These are phyloP conservation scores for Suillus alpinus DNA, from an alignment of 768 basidiomycete genomes.

Conservation along the genomic window DNA sequence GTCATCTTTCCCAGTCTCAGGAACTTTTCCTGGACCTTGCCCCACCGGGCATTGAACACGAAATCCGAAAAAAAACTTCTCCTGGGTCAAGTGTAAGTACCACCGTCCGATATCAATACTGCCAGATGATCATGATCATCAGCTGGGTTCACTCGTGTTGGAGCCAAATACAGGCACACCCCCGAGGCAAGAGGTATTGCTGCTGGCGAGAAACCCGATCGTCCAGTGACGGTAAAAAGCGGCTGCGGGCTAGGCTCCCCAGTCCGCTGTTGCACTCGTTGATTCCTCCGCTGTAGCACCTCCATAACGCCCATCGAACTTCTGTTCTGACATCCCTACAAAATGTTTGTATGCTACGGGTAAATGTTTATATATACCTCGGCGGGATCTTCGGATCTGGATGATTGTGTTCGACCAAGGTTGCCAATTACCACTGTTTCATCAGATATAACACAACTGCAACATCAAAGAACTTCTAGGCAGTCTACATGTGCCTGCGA, in stretches of 20 bases:
- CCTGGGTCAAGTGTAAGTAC: background rate
- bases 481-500: too few species aligned
- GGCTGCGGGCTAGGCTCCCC: background rate
- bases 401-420: background rate
- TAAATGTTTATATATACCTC: background rate
- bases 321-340: background rate
- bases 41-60: too few species aligned
- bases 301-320: background rate
- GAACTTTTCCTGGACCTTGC: conserved; percentile 37
- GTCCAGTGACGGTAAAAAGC: background rate
- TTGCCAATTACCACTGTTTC: background rate
- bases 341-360: background rate
- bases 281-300: background rate
- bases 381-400: background rate
- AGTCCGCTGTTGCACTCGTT: background rate
- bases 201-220: background rate
- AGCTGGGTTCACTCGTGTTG: background rate
- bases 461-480: too few species aligned
- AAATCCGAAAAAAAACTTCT: conserved; percentile 21
- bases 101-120: background rate
- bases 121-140: background rate
- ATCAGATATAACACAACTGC: too few species aligned
- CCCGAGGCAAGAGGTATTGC: background rate
- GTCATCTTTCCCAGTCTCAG: conserved; percentile 56
- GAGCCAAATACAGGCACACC: background rate